Evolutionary conservation across 495 filamentous ascomycete genomes (phyloP), one percentile per base, ranked within the genome.

Genomic region (Wilcoxina mikolae): DNA sequence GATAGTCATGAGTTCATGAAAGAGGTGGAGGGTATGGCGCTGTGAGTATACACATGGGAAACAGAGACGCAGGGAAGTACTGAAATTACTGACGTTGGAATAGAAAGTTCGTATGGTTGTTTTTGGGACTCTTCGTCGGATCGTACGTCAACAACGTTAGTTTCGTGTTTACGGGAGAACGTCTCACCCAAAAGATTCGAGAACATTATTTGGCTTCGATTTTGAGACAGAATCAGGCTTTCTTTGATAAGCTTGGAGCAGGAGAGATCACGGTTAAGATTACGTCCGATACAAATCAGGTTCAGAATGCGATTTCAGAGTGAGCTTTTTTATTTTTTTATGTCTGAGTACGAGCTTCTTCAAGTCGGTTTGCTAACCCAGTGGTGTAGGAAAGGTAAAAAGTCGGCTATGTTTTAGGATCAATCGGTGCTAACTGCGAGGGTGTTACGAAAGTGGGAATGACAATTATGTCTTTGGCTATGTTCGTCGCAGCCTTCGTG

Each of bases 371-470:
- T n/a, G n/a, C n/a, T n/a, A n/a, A n/a, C n/a, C n/a, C n/a, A n/a
- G n/a, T n/a, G n/a, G n/a, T n/a, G n/a, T n/a, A n/a, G n/a, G n/a
- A n/a, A n/a, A n/a, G n/a, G n/a, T n/a, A n/a, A n/a, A n/a, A n/a
- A n/a, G n/a, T n/a, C n/a, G n/a, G n/a, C n/a, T n/a, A n/a, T n/a
- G n/a, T n/a, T n/a, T n/a, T n/a, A n/a, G n/a, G n/a, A n/a, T n/a
- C n/a, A n/a, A 82, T n/a, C n/a, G n/a, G n/a, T n/a, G n/a, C n/a
- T n/a, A n/a, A n/a, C n/a, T n/a, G n/a, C n/a, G n/a, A n/a, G n/a
- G n/a, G n/a, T n/a, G n/a, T n/a, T n/a, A n/a, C n/a, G 54, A 79
- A 78, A 54, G 68, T 81, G 3, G 72, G 69, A 1, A 66, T 67
- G 10, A 66, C 78, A 7, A 63, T 82, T 17, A 77, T 81, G 60